Conservation (phyloP, 768 basidiomycete genomes). For the Saitozyma podzolica region DNA sequence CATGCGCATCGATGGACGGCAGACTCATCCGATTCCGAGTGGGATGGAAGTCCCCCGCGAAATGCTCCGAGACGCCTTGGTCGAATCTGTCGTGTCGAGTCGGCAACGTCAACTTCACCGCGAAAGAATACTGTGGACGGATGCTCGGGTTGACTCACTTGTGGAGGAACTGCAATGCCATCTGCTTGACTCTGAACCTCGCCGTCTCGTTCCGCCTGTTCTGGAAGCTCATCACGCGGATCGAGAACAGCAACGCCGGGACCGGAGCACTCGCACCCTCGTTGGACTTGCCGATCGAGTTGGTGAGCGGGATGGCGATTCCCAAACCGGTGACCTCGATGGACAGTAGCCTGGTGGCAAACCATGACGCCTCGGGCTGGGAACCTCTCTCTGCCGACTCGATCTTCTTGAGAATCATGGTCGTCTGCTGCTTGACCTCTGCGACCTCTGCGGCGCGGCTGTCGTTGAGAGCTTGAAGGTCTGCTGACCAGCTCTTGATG, state of each 20-base stretch:
- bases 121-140: neutral
- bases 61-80: slow-evolving; percentile 69
- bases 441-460: slow-evolving; percentile 74
- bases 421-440: slow-evolving; percentile 78
- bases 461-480: slow-evolving; percentile 71
- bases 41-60: slow-evolving; percentile 53
- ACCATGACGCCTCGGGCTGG: slow-evolving; percentile 45
- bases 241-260: slow-evolving; percentile 81
- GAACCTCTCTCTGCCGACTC: slow-evolving; percentile 22
- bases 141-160: slow-evolving; percentile 56
- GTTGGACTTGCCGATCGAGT: too few relatives aligned
- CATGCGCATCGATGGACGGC: slow-evolving; percentile 33
- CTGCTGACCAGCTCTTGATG: slow-evolving; percentile 59
- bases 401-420: slow-evolving; percentile 62
- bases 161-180: slow-evolving; percentile 83
- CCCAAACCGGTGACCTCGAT: slow-evolving; percentile 65
- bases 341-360: slow-evolving; percentile 53
- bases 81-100: slow-evolving; percentile 59
- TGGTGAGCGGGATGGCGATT: slow-evolving; percentile 80
- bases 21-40: slow-evolving; percentile 45
- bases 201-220: slow-evolving; percentile 77
- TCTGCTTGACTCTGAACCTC: slow-evolving; percentile 66
- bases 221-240: slow-evolving; percentile 70
- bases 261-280: slow-evolving; percentile 59
- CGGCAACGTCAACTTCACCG: neutral